These are phyloP conservation scores for Cicer pinnatifidum DNA, from an alignment of 306 rosid genomes.

Conservation along the genomic window DNA sequence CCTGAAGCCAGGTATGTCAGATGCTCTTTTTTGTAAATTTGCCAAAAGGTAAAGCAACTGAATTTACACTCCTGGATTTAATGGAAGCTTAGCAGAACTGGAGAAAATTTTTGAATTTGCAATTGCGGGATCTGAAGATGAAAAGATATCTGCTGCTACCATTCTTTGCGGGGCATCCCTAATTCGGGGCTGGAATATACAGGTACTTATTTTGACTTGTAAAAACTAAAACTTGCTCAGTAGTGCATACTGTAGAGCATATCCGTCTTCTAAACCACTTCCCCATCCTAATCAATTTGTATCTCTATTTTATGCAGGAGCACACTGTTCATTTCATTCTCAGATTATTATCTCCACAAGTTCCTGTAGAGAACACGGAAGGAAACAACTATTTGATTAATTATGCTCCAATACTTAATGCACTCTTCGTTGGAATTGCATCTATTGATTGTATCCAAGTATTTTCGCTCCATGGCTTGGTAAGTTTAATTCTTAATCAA, in stretches of 20 bases:
- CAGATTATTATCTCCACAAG: slow-evolving; percentile 82
- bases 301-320: slow-evolving; percentile 69
- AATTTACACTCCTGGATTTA: slow-evolving; percentile 98
- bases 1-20: slow-evolving; percentile 91
- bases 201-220: slow-evolving; percentile 59
- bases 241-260: slow-evolving; percentile 17
- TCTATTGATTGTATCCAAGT: slow-evolving; percentile 91
- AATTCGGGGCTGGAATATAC: slow-evolving; percentile 92
- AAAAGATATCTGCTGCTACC: slow-evolving; percentile 89
- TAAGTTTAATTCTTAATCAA: slow-evolving; percentile 46
- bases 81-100: slow-evolving; percentile 99
- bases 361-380: slow-evolving; percentile 67
- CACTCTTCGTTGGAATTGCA: slow-evolving; percentile 83
- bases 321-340: slow-evolving; percentile 83
- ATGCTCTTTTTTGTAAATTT: slow-evolving; percentile 91
- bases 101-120: slow-evolving; percentile 87
- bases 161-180: slow-evolving; percentile 95
- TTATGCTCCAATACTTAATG: slow-evolving; percentile 82
- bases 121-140: slow-evolving; percentile 82
- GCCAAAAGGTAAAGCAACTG: slow-evolving; percentile 88
- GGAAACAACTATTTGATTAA: slow-evolving; percentile 72
- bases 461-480: slow-evolving; percentile 95
- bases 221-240: slow-evolving; percentile 32
- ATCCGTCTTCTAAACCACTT: slow-evolving; percentile 23
- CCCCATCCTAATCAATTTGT: slow-evolving; percentile 40